Base-by-base conservation (phyloP, 2,329 filamentous ascomycete genomes). In the Colletotrichum orchidophilum region DNA sequence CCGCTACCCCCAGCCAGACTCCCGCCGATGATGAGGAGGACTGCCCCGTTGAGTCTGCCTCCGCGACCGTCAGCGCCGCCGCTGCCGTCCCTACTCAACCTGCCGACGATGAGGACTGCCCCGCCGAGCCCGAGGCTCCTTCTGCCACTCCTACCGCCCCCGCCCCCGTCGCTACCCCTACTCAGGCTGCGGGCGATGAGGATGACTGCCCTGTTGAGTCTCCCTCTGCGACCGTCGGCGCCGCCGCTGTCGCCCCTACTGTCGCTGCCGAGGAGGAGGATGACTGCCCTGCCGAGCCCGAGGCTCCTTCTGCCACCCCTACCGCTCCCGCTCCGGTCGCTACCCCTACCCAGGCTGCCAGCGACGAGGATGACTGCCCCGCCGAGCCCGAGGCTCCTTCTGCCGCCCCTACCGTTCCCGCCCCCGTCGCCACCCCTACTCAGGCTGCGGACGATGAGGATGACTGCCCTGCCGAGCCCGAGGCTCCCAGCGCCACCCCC, bases 271-370 rank as follows among this genome's bases (percentile, higher is more conserved):
- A 71, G 1, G 64, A 63, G 4, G 68, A 71, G 52, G 63, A 70
- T 3, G 67, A 70, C 52, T 70, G 68, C 68, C 68, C 68, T 0
- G 68, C 55, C 7, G 67, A 70, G 67, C 26, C 65, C 9, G 49
- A 53, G 49, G 35, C 46, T 9, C 24, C 66, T 27, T 15, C 42
- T 12, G 59, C 59, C 50, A 50, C 60, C 24, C 46, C 63, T 29
- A 24, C 59, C 49, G 53, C 71, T 7, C 60, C 66, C 9, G 63
- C 65, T 27, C 27, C 63, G 29, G n/a, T 60, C n/a, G 54, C 62
- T 29, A 66, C n/a, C n/a, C n/a, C 39, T n/a, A 26, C 35, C 31
- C 18, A 53, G 46, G 57, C 53, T 3, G 50, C 62, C 3, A 62
- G 63, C 15, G 70, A 72, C 21, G 67, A 60, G 33, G 69, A 58